These are phyloP conservation scores for Fusarium anthophilum DNA, from an alignment of 2,329 filamentous ascomycete species.

Conservation along the genomic window DNA sequence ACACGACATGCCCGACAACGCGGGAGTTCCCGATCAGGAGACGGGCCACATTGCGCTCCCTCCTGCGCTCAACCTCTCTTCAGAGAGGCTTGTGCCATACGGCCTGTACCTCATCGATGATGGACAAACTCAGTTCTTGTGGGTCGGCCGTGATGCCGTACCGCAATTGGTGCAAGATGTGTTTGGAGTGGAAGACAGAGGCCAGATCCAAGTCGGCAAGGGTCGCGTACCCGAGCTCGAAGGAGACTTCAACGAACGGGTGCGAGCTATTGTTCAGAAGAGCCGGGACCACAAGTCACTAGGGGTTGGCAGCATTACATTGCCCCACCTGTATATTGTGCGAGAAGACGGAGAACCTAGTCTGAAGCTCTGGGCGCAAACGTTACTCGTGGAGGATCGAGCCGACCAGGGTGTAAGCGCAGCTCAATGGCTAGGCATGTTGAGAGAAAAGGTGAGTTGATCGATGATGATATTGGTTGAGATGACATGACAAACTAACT, in stretches of 20 bases:
- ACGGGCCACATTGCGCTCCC: constrained; percentile 92
- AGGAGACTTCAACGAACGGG: constrained; percentile 95
- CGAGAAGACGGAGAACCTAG: constrained; percentile 96
- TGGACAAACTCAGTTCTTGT: constrained; percentile 96
- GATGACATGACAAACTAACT: constrained; percentile 20
- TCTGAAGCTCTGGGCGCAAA: constrained; percentile 96
- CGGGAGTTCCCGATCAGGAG: constrained; percentile 83
- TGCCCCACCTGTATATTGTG: constrained; percentile 92
- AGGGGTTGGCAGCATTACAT: constrained; percentile 90
- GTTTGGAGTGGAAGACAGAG: constrained; percentile 86
- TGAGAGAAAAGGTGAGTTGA: constrained; percentile 87
- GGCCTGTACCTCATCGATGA: constrained; percentile 97
- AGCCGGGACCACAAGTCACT: constrained; percentile 86
- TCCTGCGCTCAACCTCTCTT: constrained; percentile 84
- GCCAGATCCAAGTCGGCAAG: constrained; percentile 91
- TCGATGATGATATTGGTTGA: not conserved
- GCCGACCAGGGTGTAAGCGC: constrained; percentile 94
- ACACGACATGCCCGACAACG: constrained; percentile 96
- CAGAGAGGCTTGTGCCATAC: constrained; percentile 86
- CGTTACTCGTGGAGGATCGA: constrained; percentile 91
- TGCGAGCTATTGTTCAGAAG: constrained; percentile 91
- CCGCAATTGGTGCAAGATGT: constrained; percentile 89
- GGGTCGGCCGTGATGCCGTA: constrained; percentile 93
- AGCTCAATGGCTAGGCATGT: constrained; percentile 88
- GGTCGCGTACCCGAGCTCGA: constrained; percentile 86